A percentile compares a stretch with the other conserved stretches of the same genome.
These are phyloP conservation scores for Petunia hybrid DNA, from an alignment of 305 asterid genomes.

Conservation along the genomic window DNA sequence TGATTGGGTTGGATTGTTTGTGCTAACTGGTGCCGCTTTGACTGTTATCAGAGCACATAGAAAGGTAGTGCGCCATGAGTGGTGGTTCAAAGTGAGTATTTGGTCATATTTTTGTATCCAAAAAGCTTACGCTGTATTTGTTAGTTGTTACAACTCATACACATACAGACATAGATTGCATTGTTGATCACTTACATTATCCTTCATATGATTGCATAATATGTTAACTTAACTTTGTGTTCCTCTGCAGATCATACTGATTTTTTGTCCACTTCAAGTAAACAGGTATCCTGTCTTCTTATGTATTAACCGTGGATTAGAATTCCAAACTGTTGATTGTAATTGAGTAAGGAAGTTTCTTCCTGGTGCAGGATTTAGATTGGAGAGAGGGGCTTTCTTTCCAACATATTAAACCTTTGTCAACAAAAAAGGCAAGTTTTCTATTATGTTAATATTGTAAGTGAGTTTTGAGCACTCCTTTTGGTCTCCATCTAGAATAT, in stretches of 20 bases:
- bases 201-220: slow-evolving; percentile 16
- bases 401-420: slow-evolving; percentile 71
- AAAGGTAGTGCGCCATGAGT: not conserved
- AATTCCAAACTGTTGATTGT: slow-evolving; percentile 33
- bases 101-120: slow-evolving; percentile 1
- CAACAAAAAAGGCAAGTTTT: slow-evolving; percentile 67
- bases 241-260: slow-evolving; percentile 63
- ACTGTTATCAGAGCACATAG: slow-evolving; percentile 17
- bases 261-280: slow-evolving; percentile 45
- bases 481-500: slow-evolving; percentile 15
- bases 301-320: slow-evolving; percentile 24
- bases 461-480: not conserved
- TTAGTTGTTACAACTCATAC: not conserved
- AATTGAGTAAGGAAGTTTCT: slow-evolving; percentile 27
- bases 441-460: slow-evolving; percentile 27
- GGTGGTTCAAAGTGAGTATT: slow-evolving; percentile 18
- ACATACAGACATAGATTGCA: not conserved
- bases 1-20: not conserved
- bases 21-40: slow-evolving; percentile 20
- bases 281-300: slow-evolving; percentile 57
- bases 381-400: slow-evolving; percentile 83
- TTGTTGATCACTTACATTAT: not conserved
- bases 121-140: slow-evolving; percentile 18
- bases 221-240: not conserved
- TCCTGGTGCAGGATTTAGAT: slow-evolving; percentile 59